Percentiles rank a stretch among this genome's conserved stretches.
Evolutionary conservation across 345 rosid genomes (phyloP).

Genomic region (Eucalyptus tenuipes): DNA sequence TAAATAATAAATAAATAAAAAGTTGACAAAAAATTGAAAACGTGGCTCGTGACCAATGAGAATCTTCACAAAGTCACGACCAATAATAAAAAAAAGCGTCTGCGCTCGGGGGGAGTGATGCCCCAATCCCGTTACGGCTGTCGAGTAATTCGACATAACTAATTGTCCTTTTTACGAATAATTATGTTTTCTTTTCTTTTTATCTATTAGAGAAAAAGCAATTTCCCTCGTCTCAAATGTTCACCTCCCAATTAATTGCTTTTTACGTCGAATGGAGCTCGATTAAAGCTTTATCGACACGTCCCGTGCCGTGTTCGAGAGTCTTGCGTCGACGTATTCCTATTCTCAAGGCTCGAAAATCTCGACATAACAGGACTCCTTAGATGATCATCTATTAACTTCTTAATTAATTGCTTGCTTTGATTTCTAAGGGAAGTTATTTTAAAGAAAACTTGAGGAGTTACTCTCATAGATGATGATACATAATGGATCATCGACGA

Average conservation of each 20-base stretch:
- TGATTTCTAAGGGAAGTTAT: neutral
- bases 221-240: neutral
- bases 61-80: neutral
- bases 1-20: neutral
- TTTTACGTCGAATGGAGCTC: neutral
- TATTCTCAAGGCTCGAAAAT: neutral
- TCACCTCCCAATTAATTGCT: neutral
- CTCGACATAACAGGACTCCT: neutral
- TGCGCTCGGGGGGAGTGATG: neutral
- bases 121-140: neutral
- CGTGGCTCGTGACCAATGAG: neutral
- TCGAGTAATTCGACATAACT: neutral
- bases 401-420: neutral
- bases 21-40: neutral
- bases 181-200: neutral
- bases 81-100: neutral
- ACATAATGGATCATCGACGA: rapidly evolving
- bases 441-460: neutral
- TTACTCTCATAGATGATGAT: neutral
- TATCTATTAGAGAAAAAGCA: neutral
- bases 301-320: neutral
- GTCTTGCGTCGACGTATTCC: neutral
- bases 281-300: neutral
- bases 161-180: neutral
- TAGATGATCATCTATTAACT: neutral